Base-by-base conservation (phyloP, 2,329 filamentous ascomycete species). In the Dactylonectria macrodidyma region DNA sequence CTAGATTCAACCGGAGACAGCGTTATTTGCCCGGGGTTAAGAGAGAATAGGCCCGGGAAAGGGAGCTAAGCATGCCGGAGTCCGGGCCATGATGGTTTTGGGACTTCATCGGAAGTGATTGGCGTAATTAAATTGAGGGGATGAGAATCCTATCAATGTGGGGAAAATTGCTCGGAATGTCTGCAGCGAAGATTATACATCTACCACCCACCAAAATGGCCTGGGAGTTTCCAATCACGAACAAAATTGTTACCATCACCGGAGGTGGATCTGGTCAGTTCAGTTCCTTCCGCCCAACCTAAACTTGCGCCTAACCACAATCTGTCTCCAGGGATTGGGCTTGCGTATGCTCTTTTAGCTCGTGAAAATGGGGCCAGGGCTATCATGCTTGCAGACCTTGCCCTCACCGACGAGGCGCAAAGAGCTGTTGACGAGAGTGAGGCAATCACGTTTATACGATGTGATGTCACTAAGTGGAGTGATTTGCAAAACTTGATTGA, bases 381-480 rank as follows among this genome's bases (percentile, higher is more conserved):
- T 16, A 54, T 67, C n/a, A 26, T 67, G 8, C 46, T 67, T 16
- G 65, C 65, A 11, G 65, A 67, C 22, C 50, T 67, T 12, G 9
- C 52, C 14, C 55, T 63, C 2, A 48, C 65, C 3, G 6, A 34
- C 1, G 65, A 51, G 3, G 59, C 54, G 3, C 24, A 63, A n/a
- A 44, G 19, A 16, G 30, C 41, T 4, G 24, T 64, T 10, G n/a
- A 22, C 3, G n/a, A 55, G 3, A n/a, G 64, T 30, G 36, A 36
- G 5, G 30, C 34, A 3, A 16, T 64, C 7, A 19, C 36, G 11
- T 67, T 63, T 26, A 11, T 67, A 8, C 47, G 47, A n/a, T 67
- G 65, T 3, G 65, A 67, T 33, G 65, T 67, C 1, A 62, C 54
- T 5, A 55, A 67, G 38, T 67, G 65, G 65, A 47, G 33, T 9